Conservation (phyloP, 495 filamentous ascomycete genomes). For the Penicillium roqueforti region DNA sequence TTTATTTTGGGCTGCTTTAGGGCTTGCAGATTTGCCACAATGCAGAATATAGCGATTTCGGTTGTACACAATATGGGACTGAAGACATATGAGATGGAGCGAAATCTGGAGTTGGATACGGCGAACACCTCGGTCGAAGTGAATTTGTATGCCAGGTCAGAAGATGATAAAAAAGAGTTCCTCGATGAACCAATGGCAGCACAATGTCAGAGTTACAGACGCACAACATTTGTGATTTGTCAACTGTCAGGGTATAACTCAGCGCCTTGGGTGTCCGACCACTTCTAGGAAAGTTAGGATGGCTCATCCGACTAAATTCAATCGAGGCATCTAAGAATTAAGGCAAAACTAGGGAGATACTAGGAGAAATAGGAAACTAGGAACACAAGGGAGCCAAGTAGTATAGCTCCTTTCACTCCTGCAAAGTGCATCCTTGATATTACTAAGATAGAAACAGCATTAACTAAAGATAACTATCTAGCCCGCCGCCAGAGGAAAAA, state of each 20-base stretch:
- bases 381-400: too few species aligned
- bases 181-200: slow-evolving; percentile 1
- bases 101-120: not conserved
- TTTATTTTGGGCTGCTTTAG: not conserved
- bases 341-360: too few species aligned
- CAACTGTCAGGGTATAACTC: slow-evolving; percentile 15
- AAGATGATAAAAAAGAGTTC: not conserved
- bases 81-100: not conserved
- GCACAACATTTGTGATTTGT: slow-evolving; percentile 19
- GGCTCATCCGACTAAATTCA: not conserved
- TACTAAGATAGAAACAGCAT: not conserved
- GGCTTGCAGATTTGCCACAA: not conserved
- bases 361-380: not conserved
- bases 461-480: not conserved
- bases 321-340: not conserved
- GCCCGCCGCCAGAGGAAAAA: not conserved
- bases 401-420: not conserved
- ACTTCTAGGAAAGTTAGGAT: slow-evolving; percentile 12
- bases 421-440: not conserved
- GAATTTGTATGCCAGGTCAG: not conserved
- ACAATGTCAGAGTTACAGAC: not conserved
- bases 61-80: not conserved
- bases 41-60: not conserved
- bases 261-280: slow-evolving; percentile 6
- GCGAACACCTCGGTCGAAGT: not conserved